These are phyloP conservation scores for Syncephalastrum monosporum DNA, from an alignment of 371 early-diverging fungal genomes.

Conservation along the genomic window DNA sequence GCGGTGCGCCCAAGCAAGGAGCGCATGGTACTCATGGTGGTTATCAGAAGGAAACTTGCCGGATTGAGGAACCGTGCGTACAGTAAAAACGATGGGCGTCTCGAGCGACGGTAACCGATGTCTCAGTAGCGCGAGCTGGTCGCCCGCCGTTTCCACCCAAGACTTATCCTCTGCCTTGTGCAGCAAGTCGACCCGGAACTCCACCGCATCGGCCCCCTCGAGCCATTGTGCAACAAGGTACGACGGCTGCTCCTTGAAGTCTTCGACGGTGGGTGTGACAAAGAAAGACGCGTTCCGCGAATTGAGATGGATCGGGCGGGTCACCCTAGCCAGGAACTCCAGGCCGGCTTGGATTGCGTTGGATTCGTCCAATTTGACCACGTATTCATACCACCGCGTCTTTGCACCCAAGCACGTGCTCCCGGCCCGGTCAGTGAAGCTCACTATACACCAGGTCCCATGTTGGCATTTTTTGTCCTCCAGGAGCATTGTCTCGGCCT, in stretches of 20 bases:
- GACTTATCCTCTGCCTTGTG: constrained; percentile 16
- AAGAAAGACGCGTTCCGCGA: constrained; percentile 37
- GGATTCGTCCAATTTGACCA: constrained; percentile 53
- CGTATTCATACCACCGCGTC: constrained; percentile 2
- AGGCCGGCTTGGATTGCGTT: too few relatives aligned
- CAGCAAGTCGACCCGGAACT: constrained; percentile 90
- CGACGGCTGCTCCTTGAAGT: constrained; percentile 21
- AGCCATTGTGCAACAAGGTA: constrained; percentile 49
- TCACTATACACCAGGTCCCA: too few relatives aligned
- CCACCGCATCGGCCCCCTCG: constrained; percentile 79
- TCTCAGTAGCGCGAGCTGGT: constrained; percentile 23
- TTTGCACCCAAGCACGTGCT: constrained; percentile 3
- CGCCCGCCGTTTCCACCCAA: constrained; percentile 21
- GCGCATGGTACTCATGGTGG: constrained; percentile 55
- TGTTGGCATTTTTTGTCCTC: too few relatives aligned
- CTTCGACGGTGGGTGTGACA: constrained; percentile 48
- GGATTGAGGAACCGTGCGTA: constrained; percentile 81
- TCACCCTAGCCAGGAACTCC: too few relatives aligned
- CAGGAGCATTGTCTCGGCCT: too few relatives aligned
- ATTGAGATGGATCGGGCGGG: constrained; percentile 7
- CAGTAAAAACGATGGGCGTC: constrained; percentile 85
- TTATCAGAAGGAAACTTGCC: constrained; percentile 57
- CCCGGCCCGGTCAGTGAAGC: constrained; percentile 5
- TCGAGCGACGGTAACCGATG: constrained; percentile 5
- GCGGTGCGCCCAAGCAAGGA: constrained; percentile 63